Percentiles rank a stretch among this genome's conserved stretches.
phyloP scores from a whole-genome alignment of 164 flowering plant genomes.

The Paratinospora sagittata region DNA sequence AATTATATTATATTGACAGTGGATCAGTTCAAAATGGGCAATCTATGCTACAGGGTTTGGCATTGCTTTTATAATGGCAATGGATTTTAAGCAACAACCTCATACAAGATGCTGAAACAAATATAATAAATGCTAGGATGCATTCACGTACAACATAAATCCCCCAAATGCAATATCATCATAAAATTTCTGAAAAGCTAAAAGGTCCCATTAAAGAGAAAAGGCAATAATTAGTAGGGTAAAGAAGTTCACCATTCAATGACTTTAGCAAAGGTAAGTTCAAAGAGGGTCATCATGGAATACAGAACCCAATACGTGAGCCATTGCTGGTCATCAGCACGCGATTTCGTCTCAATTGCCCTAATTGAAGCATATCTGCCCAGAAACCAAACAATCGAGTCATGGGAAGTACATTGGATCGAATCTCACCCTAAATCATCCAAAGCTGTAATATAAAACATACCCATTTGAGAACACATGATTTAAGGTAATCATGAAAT shows the following conservation, averaged over 20 bases:
- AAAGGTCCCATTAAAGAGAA: too few relatives aligned
- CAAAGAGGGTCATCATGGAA: constrained; percentile 72
- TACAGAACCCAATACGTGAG: constrained; percentile 36
- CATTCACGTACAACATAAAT: neutral
- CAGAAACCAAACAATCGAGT: neutral
- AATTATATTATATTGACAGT: neutral
- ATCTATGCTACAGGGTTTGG: too few relatives aligned
- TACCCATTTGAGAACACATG: neutral
- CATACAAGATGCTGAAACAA: neutral
- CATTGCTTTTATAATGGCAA: too few relatives aligned
- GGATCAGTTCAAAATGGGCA: too few relatives aligned
- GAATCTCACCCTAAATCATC: neutral
- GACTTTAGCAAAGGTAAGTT: constrained; percentile 67
- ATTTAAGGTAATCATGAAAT: neutral
- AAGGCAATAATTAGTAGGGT: neutral
- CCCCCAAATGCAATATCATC: neutral
- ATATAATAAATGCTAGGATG: neutral
- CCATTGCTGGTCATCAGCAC: constrained; percentile 78
- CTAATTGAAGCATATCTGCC: constrained; percentile 75
- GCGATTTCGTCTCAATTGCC: constrained; percentile 78
- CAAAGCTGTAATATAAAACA: neutral
- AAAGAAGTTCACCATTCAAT: constrained; percentile 57
- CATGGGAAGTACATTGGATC: neutral
- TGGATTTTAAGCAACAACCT: too few relatives aligned
- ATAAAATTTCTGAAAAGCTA: neutral